These are phyloP conservation scores for Auriscalpium orientale DNA, from an alignment of 768 basidiomycete genomes.

Conservation along the genomic window DNA sequence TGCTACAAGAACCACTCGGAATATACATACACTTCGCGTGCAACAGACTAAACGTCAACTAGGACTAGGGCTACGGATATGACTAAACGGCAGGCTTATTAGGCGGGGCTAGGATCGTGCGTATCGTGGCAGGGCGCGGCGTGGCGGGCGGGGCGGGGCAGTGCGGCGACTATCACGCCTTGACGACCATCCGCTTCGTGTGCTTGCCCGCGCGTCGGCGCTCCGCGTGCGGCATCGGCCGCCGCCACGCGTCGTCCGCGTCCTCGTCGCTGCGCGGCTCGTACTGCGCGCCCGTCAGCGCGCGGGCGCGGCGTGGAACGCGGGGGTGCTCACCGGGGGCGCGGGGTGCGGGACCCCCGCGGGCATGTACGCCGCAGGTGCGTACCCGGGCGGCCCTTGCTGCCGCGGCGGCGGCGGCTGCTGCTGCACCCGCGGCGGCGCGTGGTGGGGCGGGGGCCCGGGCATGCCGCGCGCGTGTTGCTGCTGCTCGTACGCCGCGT, in stretches of 20 bases:
- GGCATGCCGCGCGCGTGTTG: slow-evolving; percentile 20
- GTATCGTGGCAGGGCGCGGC: not conserved
- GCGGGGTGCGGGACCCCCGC: too few relatives aligned
- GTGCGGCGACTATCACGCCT: slow-evolving; percentile 2
- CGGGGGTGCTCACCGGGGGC: too few relatives aligned
- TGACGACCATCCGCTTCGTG: slow-evolving; percentile 57
- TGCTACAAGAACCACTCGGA: too few relatives aligned
- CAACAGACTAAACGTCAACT: too few relatives aligned
- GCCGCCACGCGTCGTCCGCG: slow-evolving; percentile 62
- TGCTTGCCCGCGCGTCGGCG: slow-evolving; percentile 76
- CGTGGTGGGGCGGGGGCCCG: slow-evolving; percentile 28
- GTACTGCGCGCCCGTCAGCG: slow-evolving; percentile 12
- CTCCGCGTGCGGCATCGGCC: slow-evolving; percentile 67
- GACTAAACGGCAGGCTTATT: too few relatives aligned
- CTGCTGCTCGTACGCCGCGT: slow-evolving; percentile 13
- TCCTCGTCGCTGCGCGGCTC: slow-evolving; percentile 35
- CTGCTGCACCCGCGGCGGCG: too few relatives aligned
- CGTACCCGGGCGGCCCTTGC: slow-evolving; percentile 23
- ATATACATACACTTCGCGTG: too few relatives aligned
- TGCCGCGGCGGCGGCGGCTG: slow-evolving; percentile 16
- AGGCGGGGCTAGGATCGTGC: not conserved
- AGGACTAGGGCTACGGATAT: too few relatives aligned
- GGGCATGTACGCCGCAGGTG: slow-evolving; percentile 4
- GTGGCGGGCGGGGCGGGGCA: not conserved
- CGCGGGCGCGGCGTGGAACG: too few relatives aligned